Percentiles rank a stretch among this genome's conserved stretches.
Conservation (phyloP, 2,329 filamentous ascomycete species). For the Fusarium sp. region DNA sequence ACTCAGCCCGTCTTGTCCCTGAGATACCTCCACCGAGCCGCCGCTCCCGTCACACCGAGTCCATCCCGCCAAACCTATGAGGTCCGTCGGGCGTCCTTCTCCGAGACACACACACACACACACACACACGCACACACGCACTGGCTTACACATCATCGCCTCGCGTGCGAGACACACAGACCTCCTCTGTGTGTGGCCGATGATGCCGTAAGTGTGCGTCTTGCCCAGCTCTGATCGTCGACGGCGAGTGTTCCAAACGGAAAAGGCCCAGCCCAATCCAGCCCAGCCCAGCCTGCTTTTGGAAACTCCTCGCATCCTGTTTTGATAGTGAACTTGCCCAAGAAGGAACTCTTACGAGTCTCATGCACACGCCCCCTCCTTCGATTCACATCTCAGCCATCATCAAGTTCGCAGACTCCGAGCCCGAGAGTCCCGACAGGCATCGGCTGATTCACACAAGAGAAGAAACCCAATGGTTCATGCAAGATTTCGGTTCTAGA, state of each 20-base stretch:
- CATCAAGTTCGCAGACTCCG: neutral
- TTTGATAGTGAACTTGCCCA: neutral
- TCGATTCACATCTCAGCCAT: neutral
- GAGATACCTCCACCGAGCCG: neutral
- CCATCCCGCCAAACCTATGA: neutral
- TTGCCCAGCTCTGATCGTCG: neutral
- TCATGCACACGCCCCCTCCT: conserved; percentile 1
- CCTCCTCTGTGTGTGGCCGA: neutral
- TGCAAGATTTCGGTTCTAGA: neutral
- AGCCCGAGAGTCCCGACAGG: neutral
- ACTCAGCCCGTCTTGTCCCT: conserved; percentile 2
- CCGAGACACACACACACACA: neutral
- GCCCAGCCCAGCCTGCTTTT: neutral
- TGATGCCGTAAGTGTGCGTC: neutral
- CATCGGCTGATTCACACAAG: neutral
- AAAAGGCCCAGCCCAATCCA: neutral
- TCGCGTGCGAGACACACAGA: conserved; percentile 1
- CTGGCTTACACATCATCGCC: neutral
- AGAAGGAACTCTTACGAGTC: neutral
- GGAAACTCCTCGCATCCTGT: neutral
- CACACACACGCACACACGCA: neutral
- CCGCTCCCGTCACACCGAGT: neutral
- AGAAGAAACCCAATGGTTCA: neutral
- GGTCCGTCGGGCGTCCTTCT: neutral
- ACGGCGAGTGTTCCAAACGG: neutral